These are phyloP conservation scores for Plasmodiophora brassicae DNA, from an alignment of 208 protist species.

Conservation along the genomic window DNA sequence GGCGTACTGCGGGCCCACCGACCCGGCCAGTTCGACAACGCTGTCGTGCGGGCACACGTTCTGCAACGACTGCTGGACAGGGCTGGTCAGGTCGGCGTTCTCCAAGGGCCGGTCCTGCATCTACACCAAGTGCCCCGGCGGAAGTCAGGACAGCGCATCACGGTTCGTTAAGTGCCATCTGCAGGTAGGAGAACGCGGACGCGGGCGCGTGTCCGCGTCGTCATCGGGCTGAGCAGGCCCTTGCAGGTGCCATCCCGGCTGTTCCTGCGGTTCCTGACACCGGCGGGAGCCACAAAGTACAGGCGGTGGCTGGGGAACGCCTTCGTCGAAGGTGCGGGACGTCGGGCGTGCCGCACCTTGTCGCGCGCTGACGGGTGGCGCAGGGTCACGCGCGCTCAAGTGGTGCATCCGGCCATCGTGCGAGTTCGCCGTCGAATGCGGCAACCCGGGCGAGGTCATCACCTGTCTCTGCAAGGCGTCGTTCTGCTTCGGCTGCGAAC, in stretches of 20 bases:
- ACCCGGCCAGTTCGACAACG: background rate
- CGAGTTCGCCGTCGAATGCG: background rate
- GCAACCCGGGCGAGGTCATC: background rate
- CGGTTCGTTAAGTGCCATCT: background rate
- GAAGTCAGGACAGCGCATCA: too few species aligned
- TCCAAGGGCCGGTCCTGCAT: background rate
- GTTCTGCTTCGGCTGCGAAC: background rate
- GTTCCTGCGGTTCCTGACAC: background rate
- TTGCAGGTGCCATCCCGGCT: background rate
- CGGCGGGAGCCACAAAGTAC: background rate
- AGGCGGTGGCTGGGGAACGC: background rate
- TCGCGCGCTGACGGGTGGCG: background rate
- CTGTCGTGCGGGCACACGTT: background rate
- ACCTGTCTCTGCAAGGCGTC: background rate
- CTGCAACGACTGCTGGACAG: background rate
- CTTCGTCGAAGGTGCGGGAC: background rate
- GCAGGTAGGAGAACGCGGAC: background rate
- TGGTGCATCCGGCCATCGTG: background rate
- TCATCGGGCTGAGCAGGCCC: background rate
- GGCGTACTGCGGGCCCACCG: background rate
- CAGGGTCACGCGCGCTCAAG: background rate
- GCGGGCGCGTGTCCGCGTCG: too few species aligned
- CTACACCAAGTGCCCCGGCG: background rate
- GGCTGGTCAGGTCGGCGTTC: background rate
- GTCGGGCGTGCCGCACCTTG: background rate